Evolutionary conservation across 345 rosid genomes (phyloP).

Genomic region (Boechera divaricarpa): DNA sequence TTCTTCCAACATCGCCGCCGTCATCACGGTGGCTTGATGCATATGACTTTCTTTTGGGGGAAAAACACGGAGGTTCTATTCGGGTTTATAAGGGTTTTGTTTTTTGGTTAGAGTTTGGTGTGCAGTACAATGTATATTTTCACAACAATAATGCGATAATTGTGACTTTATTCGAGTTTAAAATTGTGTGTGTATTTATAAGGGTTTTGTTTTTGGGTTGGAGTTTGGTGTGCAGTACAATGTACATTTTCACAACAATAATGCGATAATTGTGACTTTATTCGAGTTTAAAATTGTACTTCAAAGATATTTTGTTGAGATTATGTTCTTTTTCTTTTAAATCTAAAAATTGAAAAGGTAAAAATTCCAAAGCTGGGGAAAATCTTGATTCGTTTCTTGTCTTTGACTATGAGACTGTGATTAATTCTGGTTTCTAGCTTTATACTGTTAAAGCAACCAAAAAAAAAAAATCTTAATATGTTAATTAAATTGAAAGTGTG

Average conservation of each 20-base stretch:
- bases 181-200: slow-evolving; percentile 19
- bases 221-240: slow-evolving; percentile 45
- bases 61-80: no score
- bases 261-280: slow-evolving; percentile 19
- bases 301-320: slow-evolving; percentile 26
- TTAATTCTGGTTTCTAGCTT: slow-evolving; percentile 34
- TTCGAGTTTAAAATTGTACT: slow-evolving; percentile 23
- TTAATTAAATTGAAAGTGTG: background rate
- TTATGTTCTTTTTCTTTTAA: background rate
- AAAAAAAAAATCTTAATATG: background rate
- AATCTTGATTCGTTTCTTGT: no score
- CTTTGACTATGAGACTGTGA: background rate
- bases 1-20: no score
- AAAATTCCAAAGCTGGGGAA: background rate
- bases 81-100: slow-evolving; percentile 30
- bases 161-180: background rate
- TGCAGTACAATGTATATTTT: slow-evolving; percentile 44
- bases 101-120: slow-evolving; percentile 40
- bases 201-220: slow-evolving; percentile 32
- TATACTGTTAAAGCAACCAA: background rate
- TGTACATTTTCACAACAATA: slow-evolving; percentile 36
- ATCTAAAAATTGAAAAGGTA: background rate
- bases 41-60: no score
- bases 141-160: slow-evolving; percentile 26
- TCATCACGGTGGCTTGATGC: no score